Percentiles rank a stretch among this genome's conserved stretches.
Conservation (phyloP, 176 grass and related monocot species). For the Puccinellia tenuiflora region DNA sequence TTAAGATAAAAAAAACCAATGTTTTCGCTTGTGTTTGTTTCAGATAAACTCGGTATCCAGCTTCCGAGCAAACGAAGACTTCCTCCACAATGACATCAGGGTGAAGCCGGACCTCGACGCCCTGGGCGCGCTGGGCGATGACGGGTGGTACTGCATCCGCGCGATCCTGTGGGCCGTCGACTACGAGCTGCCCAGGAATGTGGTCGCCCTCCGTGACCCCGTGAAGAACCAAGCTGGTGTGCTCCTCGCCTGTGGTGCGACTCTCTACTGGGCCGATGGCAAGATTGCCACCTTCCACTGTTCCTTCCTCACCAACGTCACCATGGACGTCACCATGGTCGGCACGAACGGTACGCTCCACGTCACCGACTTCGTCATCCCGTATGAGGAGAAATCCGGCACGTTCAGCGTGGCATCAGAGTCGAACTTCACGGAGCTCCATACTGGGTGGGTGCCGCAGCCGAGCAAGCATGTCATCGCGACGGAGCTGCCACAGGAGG, state of each 20-base stretch:
- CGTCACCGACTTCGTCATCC: conserved; percentile 58
- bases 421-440: conserved; percentile 34
- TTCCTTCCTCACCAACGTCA: conserved; percentile 57
- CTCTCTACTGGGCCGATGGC: conserved; percentile 49
- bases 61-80: conserved; percentile 42
- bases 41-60: conserved; percentile 58
- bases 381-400: conserved; percentile 44
- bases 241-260: conserved; percentile 50
- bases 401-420: conserved; percentile 35
- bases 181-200: conserved; percentile 52
- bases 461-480: conserved; percentile 37
- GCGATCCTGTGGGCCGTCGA: conserved; percentile 62
- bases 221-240: conserved; percentile 57
- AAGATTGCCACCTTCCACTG: conserved; percentile 51
- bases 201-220: conserved; percentile 16
- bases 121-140: conserved; percentile 61
- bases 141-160: conserved; percentile 73
- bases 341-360: conserved; percentile 64
- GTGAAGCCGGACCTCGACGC: conserved; percentile 85
- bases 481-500: conserved; percentile 63
- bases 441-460: conserved; percentile 46
- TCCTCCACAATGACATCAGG: conserved; percentile 74
- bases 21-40: neutral
- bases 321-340: conserved; percentile 47
- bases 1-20: too few species aligned